Conservation (phyloP, 495 filamentous ascomycete genomes). For the Parmelia sp. region DNA sequence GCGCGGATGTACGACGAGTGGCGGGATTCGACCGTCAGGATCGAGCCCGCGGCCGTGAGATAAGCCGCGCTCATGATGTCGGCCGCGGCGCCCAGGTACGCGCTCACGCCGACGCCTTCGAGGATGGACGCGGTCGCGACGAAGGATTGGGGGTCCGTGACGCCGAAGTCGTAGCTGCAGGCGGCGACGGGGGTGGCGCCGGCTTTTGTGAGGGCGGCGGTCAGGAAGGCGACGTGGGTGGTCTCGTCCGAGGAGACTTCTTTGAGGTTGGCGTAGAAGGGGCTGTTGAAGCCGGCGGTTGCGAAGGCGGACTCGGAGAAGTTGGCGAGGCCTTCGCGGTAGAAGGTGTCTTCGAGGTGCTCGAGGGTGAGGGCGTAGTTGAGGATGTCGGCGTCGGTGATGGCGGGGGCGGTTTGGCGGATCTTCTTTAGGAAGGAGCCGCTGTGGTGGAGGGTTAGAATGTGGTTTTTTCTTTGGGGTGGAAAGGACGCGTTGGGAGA, state of each 20-base stretch:
- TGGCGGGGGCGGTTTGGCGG: constrained; percentile 22
- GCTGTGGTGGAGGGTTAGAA: background rate
- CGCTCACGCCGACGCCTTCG: constrained; percentile 52
- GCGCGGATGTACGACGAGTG: constrained; percentile 55
- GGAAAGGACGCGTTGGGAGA: background rate
- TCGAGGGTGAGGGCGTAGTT: constrained; percentile 38
- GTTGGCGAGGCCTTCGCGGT: constrained; percentile 51
- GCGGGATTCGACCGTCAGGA: constrained; percentile 56
- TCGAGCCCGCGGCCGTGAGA: constrained; percentile 56
- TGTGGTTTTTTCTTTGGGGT: no score
- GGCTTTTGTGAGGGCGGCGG: constrained; percentile 43
- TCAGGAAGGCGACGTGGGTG: constrained; percentile 53
- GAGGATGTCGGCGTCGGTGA: constrained; percentile 32
- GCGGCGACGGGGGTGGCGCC: constrained; percentile 43
- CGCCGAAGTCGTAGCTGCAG: constrained; percentile 55
- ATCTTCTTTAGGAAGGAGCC: constrained; percentile 18
- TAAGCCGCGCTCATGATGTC: constrained; percentile 46
- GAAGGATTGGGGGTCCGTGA: constrained; percentile 41
- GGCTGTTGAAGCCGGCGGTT: constrained; percentile 42
- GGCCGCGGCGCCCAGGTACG: constrained; percentile 57
- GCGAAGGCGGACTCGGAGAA: constrained; percentile 48
- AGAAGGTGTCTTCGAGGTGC: constrained; percentile 43
- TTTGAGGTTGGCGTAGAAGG: constrained; percentile 45
- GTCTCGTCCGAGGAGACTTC: constrained; percentile 49
- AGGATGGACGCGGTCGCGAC: constrained; percentile 47